A percentile compares a stretch with the other conserved stretches of the same genome.
phyloP scores from a whole-genome alignment of 179 eudicot species.

The Amaranthus tricolor region DNA sequence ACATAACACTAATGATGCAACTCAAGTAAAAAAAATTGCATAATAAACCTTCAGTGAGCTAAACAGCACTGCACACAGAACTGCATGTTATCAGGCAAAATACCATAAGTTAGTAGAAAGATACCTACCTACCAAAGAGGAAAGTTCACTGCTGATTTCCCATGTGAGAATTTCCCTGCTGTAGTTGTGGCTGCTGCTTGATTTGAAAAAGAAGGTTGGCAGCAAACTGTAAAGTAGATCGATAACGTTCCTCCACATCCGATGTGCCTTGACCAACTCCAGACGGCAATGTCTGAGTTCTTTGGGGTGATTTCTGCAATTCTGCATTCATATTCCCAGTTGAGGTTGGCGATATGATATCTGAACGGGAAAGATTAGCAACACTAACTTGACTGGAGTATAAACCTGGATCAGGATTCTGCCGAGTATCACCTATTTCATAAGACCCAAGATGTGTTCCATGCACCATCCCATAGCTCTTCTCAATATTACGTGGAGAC shows the following conservation, averaged over 20 bases:
- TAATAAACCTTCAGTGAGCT: background rate
- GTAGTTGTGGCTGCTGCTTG: constrained; percentile 65
- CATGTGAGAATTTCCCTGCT: constrained; percentile 32
- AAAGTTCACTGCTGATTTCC: constrained; percentile 29
- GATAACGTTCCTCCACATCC: constrained; percentile 78
- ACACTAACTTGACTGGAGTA: constrained; percentile 42
- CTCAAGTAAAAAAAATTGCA: background rate
- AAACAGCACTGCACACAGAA: constrained; percentile 8
- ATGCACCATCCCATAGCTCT: constrained; percentile 42
- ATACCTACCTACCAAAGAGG: constrained; percentile 30
- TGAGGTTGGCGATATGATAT: constrained; percentile 30
- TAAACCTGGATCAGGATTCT: constrained; percentile 33
- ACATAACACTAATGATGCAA: background rate
- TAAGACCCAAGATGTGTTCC: constrained; percentile 40
- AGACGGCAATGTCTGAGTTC: constrained; percentile 38
- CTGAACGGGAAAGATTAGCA: constrained; percentile 35
- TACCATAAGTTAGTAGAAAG: constrained; percentile 14
- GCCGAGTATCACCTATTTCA: constrained; percentile 46
- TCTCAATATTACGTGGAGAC: constrained; percentile 35
- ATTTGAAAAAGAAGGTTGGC: constrained; percentile 80
- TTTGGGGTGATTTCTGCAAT: constrained; percentile 42
- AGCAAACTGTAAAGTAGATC: constrained; percentile 85
- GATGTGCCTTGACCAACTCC: constrained; percentile 45
- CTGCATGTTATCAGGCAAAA: background rate
- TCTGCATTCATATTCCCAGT: constrained; percentile 34